Base-by-base conservation (phyloP, 805 yeast species). In the Candida ficus region DNA sequence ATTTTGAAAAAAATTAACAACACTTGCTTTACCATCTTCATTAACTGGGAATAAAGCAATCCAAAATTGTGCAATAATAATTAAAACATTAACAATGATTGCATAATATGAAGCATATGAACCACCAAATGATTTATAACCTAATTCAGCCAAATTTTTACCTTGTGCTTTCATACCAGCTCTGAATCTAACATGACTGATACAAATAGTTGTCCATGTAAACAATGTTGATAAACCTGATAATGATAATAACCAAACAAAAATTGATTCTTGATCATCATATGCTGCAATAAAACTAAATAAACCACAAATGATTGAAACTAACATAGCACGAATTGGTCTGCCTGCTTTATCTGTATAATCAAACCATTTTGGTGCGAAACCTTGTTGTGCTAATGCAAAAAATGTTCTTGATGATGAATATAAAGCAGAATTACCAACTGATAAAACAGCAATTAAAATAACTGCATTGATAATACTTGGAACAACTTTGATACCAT, bases 381-480 rank as follows among this genome's bases (percentile, higher is more conserved):
- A 73, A 9, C 86, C 85, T 61, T 80, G 85, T 43, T 77, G 79
- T 14, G 88, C 81, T 52, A 83, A 64, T 18, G 86, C 74, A 39
- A 77, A 78, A 39, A 83, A 56, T 9, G 87, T 70, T 69, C 91
- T 74, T 37, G 89, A 80, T 45, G 80, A 74, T n/a, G 82, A 85
- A 57, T 72, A 83, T 31, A 82, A 76, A 2, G 89, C 76, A 19
- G 88, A 77, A 66, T 83, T 83, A 50, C 88, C 89, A 39, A 83
- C 90, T 7, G 89, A 82, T 41, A 81, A 61, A 21, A 83, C 87
- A 4, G 90, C 80, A 43, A 83, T 61, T 64, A 83, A 66, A 49
- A 83, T 81, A 32, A 83, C 87, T 17, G 78, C 86, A 57, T 83
- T 83, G 67, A 83, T 80, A 46, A 83, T 75, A 38, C 80, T 76